phyloP scores from a whole-genome alignment of 108 stramenopile genomes.

The Aurantiochytrium sp. region DNA sequence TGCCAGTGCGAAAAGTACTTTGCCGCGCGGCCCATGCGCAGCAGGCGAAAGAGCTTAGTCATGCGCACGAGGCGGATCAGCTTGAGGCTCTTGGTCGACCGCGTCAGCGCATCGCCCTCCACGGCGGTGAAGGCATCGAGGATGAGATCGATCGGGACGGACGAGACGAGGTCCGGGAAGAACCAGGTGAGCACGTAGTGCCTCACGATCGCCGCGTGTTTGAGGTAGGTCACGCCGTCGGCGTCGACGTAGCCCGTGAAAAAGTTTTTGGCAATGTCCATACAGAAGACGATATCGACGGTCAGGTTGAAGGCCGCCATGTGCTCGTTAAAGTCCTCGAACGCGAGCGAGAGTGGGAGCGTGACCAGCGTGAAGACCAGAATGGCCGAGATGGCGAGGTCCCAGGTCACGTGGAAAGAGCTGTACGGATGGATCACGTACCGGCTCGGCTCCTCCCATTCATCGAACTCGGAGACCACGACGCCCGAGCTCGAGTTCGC shows the following conservation, averaged over 20 bases:
- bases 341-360: constrained; percentile 58
- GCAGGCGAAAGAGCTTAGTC: constrained; percentile 60
- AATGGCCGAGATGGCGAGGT: constrained; percentile 51
- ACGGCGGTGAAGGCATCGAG: background rate
- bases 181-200: constrained; percentile 65
- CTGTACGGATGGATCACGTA: constrained; percentile 52
- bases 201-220: constrained; percentile 41
- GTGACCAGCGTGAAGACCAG: constrained; percentile 57
- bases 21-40: constrained; percentile 55
- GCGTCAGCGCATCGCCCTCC: background rate
- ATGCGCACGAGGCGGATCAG: constrained; percentile 61
- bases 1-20: constrained; percentile 49
- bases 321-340: constrained; percentile 54
- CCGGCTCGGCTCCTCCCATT: background rate
- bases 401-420: constrained; percentile 50
- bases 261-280: constrained; percentile 66
- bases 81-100: constrained; percentile 49
- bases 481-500: background rate
- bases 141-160: constrained; percentile 39
- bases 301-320: constrained; percentile 51
- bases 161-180: constrained; percentile 52
- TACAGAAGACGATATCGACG: constrained; percentile 59
- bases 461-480: background rate
- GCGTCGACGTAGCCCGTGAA: constrained; percentile 61
- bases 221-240: constrained; percentile 58